Conservation (phyloP, 1,139 yeast species). For the Suzukiozyma palmioleophila region DNA sequence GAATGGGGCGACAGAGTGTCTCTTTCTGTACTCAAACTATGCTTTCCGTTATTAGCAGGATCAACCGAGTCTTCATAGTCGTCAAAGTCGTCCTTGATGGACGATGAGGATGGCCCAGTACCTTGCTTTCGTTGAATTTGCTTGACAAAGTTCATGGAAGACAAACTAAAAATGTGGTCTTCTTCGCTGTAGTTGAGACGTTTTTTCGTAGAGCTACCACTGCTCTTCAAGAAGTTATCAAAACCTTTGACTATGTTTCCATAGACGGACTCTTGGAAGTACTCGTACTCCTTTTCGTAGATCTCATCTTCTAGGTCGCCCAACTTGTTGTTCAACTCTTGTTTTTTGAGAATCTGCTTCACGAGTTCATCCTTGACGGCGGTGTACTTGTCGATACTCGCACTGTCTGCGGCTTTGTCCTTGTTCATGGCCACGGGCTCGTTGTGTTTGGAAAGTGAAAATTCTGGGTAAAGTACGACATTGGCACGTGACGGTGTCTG, state of each 20-base stretch:
- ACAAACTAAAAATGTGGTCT: conserved; percentile 80
- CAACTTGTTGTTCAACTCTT: conserved; percentile 59
- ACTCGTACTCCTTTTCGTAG: conserved; percentile 76
- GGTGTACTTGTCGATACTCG: conserved; percentile 51
- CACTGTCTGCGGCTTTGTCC: neutral
- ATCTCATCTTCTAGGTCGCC: conserved; percentile 70
- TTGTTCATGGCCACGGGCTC: neutral
- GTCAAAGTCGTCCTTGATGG: conserved; percentile 35
- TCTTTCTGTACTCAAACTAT: neutral
- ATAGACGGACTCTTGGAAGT: conserved; percentile 61
- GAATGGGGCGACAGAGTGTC: conserved; percentile 1
- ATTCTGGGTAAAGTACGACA: neutral
- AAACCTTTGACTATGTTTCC: conserved; percentile 90
- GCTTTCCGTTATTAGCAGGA: conserved; percentile 12
- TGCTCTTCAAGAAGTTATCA: conserved; percentile 68
- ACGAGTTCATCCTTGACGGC: conserved; percentile 64
- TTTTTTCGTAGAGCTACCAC: conserved; percentile 43
- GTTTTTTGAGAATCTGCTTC: conserved; percentile 60
- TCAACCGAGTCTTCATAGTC: conserved; percentile 47
- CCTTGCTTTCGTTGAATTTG: conserved; percentile 46
- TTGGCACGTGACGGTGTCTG: neutral
- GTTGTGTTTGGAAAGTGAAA: neutral
- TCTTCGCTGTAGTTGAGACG: conserved; percentile 64
- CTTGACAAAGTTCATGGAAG: conserved; percentile 70
- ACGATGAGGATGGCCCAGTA: conserved; percentile 6